These are phyloP conservation scores for Fusarium nygamai DNA, from an alignment of 2,329 filamentous ascomycete species.

Conservation along the genomic window DNA sequence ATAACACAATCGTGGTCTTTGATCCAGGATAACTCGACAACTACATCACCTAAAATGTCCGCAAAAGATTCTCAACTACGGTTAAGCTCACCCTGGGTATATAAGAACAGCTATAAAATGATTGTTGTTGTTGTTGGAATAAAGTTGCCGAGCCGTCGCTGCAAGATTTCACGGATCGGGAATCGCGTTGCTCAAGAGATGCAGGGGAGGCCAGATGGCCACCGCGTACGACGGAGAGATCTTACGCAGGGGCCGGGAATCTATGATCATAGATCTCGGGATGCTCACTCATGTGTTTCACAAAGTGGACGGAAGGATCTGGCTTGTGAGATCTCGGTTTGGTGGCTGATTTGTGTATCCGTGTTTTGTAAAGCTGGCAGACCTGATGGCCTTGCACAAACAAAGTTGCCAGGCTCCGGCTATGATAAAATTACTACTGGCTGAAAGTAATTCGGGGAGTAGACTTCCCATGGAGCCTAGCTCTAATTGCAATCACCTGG, in stretches of 20 bases:
- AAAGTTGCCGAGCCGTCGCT: constrained; percentile 33
- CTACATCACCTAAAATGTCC: background rate
- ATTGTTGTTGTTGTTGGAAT: constrained; percentile 23
- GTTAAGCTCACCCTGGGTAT: background rate
- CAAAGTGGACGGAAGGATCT: background rate
- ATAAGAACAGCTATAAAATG: background rate
- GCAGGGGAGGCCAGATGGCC: background rate
- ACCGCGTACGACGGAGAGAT: constrained; percentile 20
- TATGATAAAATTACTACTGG: background rate
- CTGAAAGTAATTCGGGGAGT: background rate
- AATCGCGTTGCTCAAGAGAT: constrained; percentile 21
- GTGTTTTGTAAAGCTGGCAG: background rate
- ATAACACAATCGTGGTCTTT: background rate
- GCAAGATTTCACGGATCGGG: constrained; percentile 36
- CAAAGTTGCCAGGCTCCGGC: no score
- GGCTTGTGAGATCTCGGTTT: background rate
- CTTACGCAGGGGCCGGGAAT: background rate
- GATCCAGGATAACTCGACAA: background rate
- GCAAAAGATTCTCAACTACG: background rate
- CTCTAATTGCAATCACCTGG: background rate
- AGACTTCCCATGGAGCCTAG: background rate
- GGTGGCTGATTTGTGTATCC: background rate
- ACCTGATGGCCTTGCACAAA: background rate
- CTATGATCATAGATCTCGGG: background rate
- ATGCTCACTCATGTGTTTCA: constrained; percentile 1